Percentiles rank a stretch among this genome's conserved stretches.
phyloP scores from a whole-genome alignment of 1,139 yeast genomes.

The Magnusiomyces magnusii region DNA sequence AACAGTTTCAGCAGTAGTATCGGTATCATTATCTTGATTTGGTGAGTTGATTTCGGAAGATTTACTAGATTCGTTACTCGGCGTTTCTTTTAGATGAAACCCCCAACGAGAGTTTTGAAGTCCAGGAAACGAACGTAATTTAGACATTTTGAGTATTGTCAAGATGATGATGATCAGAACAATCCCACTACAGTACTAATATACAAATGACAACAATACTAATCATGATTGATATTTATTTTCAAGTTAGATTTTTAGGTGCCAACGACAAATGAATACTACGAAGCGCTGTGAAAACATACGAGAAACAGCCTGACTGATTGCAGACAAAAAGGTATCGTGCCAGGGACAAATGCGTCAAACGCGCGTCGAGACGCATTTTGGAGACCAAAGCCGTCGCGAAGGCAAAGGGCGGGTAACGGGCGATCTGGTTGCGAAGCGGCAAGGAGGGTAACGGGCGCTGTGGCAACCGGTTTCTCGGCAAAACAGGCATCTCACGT shows the following conservation, averaged over 20 bases:
- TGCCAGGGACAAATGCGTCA: neutral
- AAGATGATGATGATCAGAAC: too few species aligned
- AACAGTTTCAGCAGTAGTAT: neutral
- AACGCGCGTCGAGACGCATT: neutral
- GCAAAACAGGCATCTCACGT: too few species aligned
- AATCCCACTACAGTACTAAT: too few species aligned
- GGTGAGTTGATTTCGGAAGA: neutral
- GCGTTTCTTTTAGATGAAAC: neutral
- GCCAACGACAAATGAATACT: neutral
- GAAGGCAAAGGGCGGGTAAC: neutral
- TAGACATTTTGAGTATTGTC: neutral
- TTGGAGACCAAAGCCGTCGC: neutral
- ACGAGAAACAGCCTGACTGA: neutral
- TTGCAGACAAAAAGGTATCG: neutral
- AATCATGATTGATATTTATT: neutral
- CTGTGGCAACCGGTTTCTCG: too few species aligned
- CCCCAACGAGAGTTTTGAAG: slow-evolving; percentile 5
- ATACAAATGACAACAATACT: neutral
- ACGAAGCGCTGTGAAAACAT: neutral
- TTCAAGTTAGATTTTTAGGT: neutral
- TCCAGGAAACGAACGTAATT: neutral
- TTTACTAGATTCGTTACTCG: neutral
- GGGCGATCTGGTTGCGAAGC: neutral
- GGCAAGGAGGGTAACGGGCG: neutral
- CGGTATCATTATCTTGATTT: neutral